Base-by-base conservation (phyloP, 2,329 filamentous ascomycete species). In the Aaosphaeria pasadenensis region DNA sequence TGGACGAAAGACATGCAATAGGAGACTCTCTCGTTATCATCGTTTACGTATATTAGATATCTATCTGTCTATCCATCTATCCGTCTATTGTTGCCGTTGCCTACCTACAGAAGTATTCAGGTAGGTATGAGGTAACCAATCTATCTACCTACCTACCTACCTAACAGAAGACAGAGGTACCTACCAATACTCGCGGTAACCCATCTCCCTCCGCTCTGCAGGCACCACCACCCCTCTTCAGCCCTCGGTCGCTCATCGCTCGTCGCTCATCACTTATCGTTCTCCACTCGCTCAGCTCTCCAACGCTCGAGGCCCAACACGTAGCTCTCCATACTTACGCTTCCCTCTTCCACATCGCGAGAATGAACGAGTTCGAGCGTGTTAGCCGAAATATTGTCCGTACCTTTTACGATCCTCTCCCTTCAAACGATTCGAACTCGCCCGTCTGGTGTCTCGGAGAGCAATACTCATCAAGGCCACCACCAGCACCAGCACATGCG, bases 391-490 rank as follows among this genome's bases (percentile, higher is more conserved):
- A 88, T 54, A 84, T 96, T 59, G 86, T 96, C 51, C 88, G 92
- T 72, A 90, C 89, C 74, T 86, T 97, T 64, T 96, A 91, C 87
- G 91, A 96, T 60, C 90, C 91, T 0, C 85, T 91, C 55, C 91
- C 91, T 5, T 83, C 81, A 53, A 96, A 96, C 72, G 85, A 95
- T 66, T 77, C 84, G 48, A 69, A 74, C 49, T 78, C 80, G 35
- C 83, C 88, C 9, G 88, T 95, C 53, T 97, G 92, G 91, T 95
- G 91, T 63, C 77, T 97, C 42, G 85, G 85, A 38, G 71, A 71
- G 60, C 70, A 78, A 58, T 88, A 88, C 67, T 73, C 75, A 46
- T 55, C 60, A 30, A 59, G 57, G 44, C 49, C 57, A 35, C 48
- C 63, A 33, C 56, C 60, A 29, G n/a, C 35, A 17, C 43, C 44